Evolutionary conservation across 2,329 filamentous ascomycete species (phyloP), one percentile per base, ranked within the genome.

Genomic region (Xylariaceae sp.): DNA sequence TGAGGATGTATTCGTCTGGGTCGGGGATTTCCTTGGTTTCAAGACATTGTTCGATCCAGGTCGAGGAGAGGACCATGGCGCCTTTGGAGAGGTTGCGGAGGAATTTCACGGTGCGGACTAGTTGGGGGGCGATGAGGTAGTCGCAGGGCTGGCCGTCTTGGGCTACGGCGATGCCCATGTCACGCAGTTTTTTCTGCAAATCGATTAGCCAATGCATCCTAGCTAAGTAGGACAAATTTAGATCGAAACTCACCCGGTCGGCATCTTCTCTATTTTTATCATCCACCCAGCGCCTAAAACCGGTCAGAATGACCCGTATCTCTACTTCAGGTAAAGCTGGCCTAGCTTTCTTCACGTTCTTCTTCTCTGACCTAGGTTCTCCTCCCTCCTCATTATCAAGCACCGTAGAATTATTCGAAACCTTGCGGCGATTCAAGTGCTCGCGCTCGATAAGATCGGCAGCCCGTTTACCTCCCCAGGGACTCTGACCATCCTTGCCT

Each of bases 41-140:
- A 10, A 97, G 73, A 37, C 86, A 88, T 20, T 79, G 74, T 45
- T 92, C 86, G 46, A 98, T 80, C 64, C 89, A 98, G 7, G 79
- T 76, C 1, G 85, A 86, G 37, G 82, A 83, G 43, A 97, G 77
- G 35, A 97, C 79, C 1, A 79, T 76, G 0, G 90, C 88, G 0
- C 87, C 90, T 48, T 82, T 83, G 16, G 93, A 90, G 22, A 98
- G 71, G 11, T 90, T 89, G 50, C 85, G 86, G 40, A 97, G 83
- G 62, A 98, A 98, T 62, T 98, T 98, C 63, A 88, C 83, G 0
- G 93, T 98, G 29, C 93, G 85, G 25, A 96, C 80, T 50, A 97
- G 82, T 34, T 82, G 79, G 1, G 92, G 93, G 3, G 92, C 92
- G 25, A 89, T 90, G 10, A 98, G 79, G 63, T 95, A 88, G 57